Conservation (phyloP, 495 filamentous ascomycete genomes). For the Talaromyces thailandensis region DNA sequence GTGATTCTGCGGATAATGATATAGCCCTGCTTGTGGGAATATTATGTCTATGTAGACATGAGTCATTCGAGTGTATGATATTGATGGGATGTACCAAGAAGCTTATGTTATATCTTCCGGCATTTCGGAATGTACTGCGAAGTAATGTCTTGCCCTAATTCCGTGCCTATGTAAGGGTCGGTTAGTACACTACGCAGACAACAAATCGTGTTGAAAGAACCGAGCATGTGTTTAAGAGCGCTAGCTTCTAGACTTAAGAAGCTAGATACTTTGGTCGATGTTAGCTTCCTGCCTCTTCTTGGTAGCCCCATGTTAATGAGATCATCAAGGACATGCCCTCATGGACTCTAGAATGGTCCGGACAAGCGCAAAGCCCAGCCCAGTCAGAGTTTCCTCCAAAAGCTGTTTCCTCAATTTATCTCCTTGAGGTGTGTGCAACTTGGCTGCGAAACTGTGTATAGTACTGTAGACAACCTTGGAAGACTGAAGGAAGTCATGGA, state of each 20-base stretch:
- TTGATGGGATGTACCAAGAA: not conserved
- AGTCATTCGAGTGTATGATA: not conserved
- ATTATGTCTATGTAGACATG: too few relatives aligned
- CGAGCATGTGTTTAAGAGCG: not conserved
- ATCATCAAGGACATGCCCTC: not conserved
- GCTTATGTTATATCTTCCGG: not conserved
- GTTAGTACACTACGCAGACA: not conserved
- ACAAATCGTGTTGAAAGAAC: not conserved
- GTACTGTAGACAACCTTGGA: not conserved
- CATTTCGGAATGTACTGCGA: not conserved
- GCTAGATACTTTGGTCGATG: too few relatives aligned
- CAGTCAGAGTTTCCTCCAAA: conserved; percentile 35
- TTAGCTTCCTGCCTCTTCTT: too few relatives aligned
- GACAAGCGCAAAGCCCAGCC: conserved; percentile 29
- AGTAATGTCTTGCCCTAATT: not conserved
- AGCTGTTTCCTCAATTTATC: conserved; percentile 22
- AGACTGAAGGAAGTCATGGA: not conserved
- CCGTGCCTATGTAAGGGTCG: not conserved
- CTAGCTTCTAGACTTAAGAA: not conserved
- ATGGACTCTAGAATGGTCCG: conserved; percentile 17
- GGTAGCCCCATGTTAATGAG: too few relatives aligned
- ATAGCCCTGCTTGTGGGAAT: too few relatives aligned
- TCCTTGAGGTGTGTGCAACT: conserved; percentile 27
- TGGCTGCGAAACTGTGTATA: conserved; percentile 12
- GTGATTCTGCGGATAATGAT: not conserved